Conservation (phyloP, 306 rosid species). For the Benincasa hispida region DNA sequence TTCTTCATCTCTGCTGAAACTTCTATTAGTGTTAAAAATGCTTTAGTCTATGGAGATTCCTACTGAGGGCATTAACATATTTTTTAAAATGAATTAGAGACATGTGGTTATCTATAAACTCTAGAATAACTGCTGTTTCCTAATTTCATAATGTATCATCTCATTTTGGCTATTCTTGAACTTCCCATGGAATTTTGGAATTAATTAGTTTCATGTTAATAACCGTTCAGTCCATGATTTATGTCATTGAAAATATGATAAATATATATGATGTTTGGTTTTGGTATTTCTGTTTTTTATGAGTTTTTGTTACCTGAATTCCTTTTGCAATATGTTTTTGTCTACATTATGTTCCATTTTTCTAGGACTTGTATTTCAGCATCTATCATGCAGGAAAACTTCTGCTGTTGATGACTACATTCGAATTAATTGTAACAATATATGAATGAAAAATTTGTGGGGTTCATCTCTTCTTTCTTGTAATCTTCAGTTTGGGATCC, state of each 20-base stretch:
- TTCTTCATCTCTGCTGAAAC: neutral
- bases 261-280: neutral
- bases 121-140: neutral
- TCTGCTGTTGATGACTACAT: neutral
- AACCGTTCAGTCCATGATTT: neutral
- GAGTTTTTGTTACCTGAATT: neutral
- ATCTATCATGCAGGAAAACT: neutral
- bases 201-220: neutral
- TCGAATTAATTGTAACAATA: neutral
- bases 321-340: neutral
- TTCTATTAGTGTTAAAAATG: neutral
- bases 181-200: neutral
- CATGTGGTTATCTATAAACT: neutral
- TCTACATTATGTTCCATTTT: neutral
- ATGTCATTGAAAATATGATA: neutral
- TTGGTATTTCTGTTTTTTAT: neutral
- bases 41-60: neutral
- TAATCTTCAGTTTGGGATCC: neutral
- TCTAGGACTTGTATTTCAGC: neutral
- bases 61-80: neutral
- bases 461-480: neutral
- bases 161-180: neutral
- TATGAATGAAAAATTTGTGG: neutral
- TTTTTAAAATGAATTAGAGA: neutral
- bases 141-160: neutral